Evolutionary conservation across 2,329 filamentous ascomycete species (phyloP).

Genomic region (Xylaria sp.): DNA sequence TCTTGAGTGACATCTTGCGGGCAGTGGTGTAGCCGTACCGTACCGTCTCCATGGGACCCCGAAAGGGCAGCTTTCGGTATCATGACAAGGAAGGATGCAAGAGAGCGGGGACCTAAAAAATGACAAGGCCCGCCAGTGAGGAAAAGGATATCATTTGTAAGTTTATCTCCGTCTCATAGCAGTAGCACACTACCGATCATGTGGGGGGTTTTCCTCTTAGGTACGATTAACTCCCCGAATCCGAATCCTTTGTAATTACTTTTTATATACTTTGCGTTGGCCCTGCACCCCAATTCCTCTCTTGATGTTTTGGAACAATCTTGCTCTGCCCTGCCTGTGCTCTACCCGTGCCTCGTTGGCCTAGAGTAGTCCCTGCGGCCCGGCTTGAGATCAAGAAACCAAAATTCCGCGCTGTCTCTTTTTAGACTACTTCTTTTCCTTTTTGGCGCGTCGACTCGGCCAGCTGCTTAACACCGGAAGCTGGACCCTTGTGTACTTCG

Average conservation of each 20-base stretch:
- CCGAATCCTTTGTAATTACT: constrained; percentile 15
- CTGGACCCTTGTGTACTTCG: not conserved
- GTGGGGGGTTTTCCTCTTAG: not conserved
- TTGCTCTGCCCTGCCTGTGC: not conserved
- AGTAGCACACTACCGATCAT: not conserved
- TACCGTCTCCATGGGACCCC: not conserved
- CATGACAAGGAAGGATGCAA: constrained; percentile 8
- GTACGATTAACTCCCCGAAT: not conserved
- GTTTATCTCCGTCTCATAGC: constrained; percentile 14
- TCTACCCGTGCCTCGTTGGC: not conserved
- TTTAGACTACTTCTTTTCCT: not conserved
- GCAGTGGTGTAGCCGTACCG: too few relatives aligned
- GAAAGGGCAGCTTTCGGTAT: constrained; percentile 3
- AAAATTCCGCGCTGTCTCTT: not conserved
- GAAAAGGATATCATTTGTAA: not conserved
- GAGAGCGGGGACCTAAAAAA: constrained; percentile 9
- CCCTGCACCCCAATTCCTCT: constrained; percentile 1
- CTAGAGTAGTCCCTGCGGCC: not conserved
- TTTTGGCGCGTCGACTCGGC: not conserved
- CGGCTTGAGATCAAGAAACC: not conserved
- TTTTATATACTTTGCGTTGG: not conserved
- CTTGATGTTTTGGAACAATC: not conserved
- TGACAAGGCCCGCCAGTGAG: not conserved
- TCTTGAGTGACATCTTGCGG: too few relatives aligned
- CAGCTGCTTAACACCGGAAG: not conserved